A percentile compares a stretch with the other conserved stretches of the same genome.
Evolutionary conservation across 202 grass and related monocot genomes (phyloP).

Genomic region (Bolboschoenoplectus hybrid): DNA sequence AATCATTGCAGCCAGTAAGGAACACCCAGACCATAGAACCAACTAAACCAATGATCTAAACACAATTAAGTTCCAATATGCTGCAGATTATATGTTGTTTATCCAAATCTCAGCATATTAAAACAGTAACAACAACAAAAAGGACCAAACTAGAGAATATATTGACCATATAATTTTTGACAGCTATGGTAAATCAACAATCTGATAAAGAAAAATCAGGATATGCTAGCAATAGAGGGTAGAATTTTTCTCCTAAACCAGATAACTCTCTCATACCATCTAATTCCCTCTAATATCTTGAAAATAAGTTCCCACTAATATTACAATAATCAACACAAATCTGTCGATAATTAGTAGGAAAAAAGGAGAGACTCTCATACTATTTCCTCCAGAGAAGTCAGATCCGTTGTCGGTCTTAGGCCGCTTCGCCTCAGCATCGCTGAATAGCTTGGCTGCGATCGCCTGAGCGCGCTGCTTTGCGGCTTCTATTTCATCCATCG

Average conservation of each 20-base stretch:
- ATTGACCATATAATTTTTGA: background rate
- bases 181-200: background rate
- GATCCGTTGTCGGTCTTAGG: constrained; percentile 74
- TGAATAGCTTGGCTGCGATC: constrained; percentile 90
- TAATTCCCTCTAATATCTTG: background rate
- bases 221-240: background rate
- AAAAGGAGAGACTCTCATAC: constrained; percentile 6
- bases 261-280: background rate
- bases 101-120: background rate
- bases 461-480: constrained; percentile 97
- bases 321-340: background rate
- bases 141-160: background rate
- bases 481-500: constrained; percentile 83
- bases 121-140: background rate
- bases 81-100: background rate
- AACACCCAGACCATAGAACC: background rate
- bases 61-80: background rate
- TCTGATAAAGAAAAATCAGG: background rate
- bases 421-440: constrained; percentile 86
- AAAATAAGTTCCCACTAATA: too few species aligned
- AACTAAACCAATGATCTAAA: background rate
- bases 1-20: background rate
- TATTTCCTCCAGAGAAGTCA: constrained; percentile 43
- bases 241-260: background rate
- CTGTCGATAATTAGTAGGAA: background rate